A percentile compares a stretch with the other conserved stretches of the same genome.
Conservation (phyloP, 306 rosid genomes). For the Casuarina glauca region DNA sequence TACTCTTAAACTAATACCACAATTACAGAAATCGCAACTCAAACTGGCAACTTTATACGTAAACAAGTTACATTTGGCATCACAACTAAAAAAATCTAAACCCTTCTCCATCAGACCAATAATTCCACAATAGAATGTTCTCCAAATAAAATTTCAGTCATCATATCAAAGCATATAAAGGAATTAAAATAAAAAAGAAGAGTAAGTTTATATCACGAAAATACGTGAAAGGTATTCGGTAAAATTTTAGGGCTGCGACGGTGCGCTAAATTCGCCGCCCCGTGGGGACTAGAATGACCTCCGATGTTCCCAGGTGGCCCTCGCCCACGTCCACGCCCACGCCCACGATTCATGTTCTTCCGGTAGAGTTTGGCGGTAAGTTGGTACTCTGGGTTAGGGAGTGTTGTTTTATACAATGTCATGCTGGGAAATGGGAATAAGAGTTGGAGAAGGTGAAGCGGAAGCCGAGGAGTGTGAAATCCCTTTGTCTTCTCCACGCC, state of each 20-base stretch:
- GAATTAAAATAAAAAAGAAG: not conserved
- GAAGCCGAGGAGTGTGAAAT: not conserved
- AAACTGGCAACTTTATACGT: not conserved
- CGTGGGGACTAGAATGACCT: not conserved
- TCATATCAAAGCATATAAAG: not conserved
- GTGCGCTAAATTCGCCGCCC: not conserved
- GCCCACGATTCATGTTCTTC: slow-evolving; percentile 13
- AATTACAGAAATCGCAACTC: not conserved
- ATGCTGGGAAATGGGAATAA: not conserved
- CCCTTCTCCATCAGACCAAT: no score
- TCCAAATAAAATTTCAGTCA: no score
- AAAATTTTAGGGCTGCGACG: not conserved
- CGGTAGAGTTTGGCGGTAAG: slow-evolving; percentile 16
- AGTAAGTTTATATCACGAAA: not conserved
- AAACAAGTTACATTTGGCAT: not conserved
- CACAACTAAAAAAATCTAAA: not conserved
- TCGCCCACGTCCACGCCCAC: slow-evolving; percentile 13
- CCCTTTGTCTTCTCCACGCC: not conserved
- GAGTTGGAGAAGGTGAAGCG: not conserved
- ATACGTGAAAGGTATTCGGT: not conserved
- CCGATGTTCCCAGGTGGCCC: slow-evolving; percentile 7
- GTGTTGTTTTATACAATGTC: no score
- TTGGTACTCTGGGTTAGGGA: no score
- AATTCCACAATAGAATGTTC: no score
- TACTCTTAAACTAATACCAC: not conserved